Base-by-base conservation (phyloP, 176 grass and related monocot genomes). In the Aechmea fasciata region DNA sequence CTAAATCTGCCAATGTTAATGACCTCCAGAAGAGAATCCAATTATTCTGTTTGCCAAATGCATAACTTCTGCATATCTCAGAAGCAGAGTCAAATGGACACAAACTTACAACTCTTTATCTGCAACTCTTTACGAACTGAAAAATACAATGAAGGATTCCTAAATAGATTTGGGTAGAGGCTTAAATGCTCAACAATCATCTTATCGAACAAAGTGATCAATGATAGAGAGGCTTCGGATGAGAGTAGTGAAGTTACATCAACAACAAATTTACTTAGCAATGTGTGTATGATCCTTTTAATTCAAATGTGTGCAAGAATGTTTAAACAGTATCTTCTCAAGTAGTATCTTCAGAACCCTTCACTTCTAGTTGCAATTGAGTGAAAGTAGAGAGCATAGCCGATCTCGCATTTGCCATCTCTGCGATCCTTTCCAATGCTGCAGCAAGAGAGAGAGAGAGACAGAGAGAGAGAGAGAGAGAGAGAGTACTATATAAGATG, bases 371-470 rank as follows among this genome's bases (percentile, higher is more conserved):
- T 71, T 71, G 23, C 28, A 71, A 53, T 53, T 75, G 72, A 68
- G 84, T 71, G 72, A 77, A 87, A 69, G 79, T 65, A 74, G 72
- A 84, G 23, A 91, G 50, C 61, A 91, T 71, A 29, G 68, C 29
- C 15, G 82, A 87, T 55, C 84, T 78, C 33, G 77, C 77, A 79
- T 91, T 91, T 54, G 84, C 75, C 71, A 91, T 71, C 67, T 82
- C 84, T n/a, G 77, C 84, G 20, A 87, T 82, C 74, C 71, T 63
- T 52, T 85, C 84, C 71, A 91, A 82, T 47, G 88, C 88, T 91
- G 79, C 82, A 91, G 3, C 0, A 63, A 71, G 77, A 79, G 2
- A 70, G 67, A 82, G 59, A 62, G 26, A 71, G 29, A 75, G 66
- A 73, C 71, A 79, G 1, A 70, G 67, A 82, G 59, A 54, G 66